These are phyloP conservation scores for Psilocybe azurescens DNA, from an alignment of 768 basidiomycete species.

Conservation along the genomic window DNA sequence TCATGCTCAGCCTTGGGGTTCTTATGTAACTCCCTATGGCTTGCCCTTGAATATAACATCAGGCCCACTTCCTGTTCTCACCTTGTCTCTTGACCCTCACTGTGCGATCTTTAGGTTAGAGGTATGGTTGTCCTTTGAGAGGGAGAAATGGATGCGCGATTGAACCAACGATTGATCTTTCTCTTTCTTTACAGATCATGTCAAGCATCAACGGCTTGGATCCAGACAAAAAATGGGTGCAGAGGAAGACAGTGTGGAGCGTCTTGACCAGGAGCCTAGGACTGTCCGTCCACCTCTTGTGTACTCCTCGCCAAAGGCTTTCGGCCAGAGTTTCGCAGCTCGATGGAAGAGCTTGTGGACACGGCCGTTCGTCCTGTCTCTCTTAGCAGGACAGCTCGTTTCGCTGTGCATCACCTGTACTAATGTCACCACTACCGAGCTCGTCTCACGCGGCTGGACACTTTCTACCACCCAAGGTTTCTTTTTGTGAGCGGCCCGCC, in stretches of 20 bases:
- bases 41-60: constrained; percentile 7
- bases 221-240: background rate
- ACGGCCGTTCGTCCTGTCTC: constrained; percentile 66
- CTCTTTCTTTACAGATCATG: constrained; percentile 1
- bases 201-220: constrained; percentile 5
- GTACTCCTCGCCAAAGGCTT: constrained; percentile 63
- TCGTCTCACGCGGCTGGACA: constrained; percentile 70
- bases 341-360: constrained; percentile 85
- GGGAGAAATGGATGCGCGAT: background rate
- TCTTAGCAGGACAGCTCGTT: constrained; percentile 82
- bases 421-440: constrained; percentile 84
- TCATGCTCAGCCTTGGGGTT: constrained; percentile 4
- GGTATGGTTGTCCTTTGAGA: background rate
- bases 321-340: constrained; percentile 54
- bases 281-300: constrained; percentile 61
- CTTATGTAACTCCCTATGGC: constrained; percentile 11
- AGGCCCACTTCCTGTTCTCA: constrained; percentile 4
- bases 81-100: constrained; percentile 6
- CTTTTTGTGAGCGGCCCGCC: constrained; percentile 65
- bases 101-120: background rate
- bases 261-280: background rate
- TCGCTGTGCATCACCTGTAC: constrained; percentile 91
- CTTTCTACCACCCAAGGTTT: constrained; percentile 84
- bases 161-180: background rate
- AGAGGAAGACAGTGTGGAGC: constrained; percentile 1